A percentile compares a stretch with the other conserved stretches of the same genome.
phyloP scores from a whole-genome alignment of 768 basidiomycete genomes.

The Xanthoconium purpureum region DNA sequence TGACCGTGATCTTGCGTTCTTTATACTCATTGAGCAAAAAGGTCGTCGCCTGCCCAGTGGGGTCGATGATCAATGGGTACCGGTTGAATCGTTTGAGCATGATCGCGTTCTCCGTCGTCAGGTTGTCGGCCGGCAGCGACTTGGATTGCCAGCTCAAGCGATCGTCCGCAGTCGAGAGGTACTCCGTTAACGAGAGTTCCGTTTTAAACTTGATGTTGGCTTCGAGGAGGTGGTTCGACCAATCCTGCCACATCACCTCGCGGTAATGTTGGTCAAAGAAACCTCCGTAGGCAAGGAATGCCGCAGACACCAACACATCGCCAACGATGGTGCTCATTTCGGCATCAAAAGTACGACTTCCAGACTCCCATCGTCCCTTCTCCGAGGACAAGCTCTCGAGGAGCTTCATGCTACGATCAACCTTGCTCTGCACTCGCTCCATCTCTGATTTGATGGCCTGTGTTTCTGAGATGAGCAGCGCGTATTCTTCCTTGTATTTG shows the following conservation, averaged over 20 bases:
- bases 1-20: conserved; percentile 95
- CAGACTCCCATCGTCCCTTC: conserved; percentile 88
- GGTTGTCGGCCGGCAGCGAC: conserved; percentile 90
- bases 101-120: conserved; percentile 98
- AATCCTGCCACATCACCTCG: conserved; percentile 95
- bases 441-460: conserved; percentile 97
- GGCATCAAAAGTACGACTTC: conserved; percentile 91
- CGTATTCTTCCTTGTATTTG: conserved; percentile 96
- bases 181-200: conserved; percentile 91
- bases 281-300: conserved; percentile 94
- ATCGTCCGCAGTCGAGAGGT: conserved; percentile 95
- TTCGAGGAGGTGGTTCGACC: conserved; percentile 84
- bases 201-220: conserved; percentile 90
- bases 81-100: conserved; percentile 98
- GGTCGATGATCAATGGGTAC: conserved; percentile 96
- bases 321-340: conserved; percentile 99
- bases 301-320: conserved; percentile 92
- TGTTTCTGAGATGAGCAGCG: conserved; percentile 91
- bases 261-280: conserved; percentile 99
- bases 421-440: conserved; percentile 96
- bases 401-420: conserved; percentile 94
- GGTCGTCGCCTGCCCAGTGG: conserved; percentile 93
- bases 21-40: conserved; percentile 94
- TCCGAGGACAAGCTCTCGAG: conserved; percentile 94
- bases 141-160: conserved; percentile 95